A percentile compares a stretch with the other conserved stretches of the same genome.
These are phyloP conservation scores for Hypocreales sp. DNA, from an alignment of 2,329 filamentous ascomycete species.

Conservation along the genomic window DNA sequence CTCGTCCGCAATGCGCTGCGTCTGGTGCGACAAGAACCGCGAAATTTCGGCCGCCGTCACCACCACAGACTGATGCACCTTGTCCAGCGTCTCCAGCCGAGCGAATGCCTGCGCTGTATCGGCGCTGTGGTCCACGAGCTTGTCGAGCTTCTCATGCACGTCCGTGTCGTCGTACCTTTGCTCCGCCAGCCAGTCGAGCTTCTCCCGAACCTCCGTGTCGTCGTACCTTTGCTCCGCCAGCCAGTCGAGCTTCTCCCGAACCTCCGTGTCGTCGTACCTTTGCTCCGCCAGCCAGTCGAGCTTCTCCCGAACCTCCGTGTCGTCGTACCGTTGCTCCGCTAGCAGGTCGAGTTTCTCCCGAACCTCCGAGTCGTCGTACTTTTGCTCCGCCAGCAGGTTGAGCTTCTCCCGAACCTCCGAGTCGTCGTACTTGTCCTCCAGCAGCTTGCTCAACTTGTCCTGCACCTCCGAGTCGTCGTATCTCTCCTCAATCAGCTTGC, in stretches of 20 bases:
- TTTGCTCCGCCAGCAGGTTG: slow-evolving; percentile 39
- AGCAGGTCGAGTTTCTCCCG: slow-evolving; percentile 14
- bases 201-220: slow-evolving; percentile 13
- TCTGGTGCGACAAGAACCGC: slow-evolving; percentile 65
- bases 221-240: slow-evolving; percentile 17
- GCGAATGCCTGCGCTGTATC: slow-evolving; percentile 53
- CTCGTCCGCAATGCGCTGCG: slow-evolving; percentile 57
- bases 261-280: slow-evolving; percentile 39
- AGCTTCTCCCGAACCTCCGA: slow-evolving; percentile 14
- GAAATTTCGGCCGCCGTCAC: slow-evolving; percentile 72
- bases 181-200: slow-evolving; percentile 12
- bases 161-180: slow-evolving; percentile 43
- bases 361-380: too few relatives aligned
- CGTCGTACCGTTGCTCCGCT: slow-evolving; percentile 43
- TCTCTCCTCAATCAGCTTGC: slow-evolving; percentile 33
- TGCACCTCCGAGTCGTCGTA: slow-evolving; percentile 13
- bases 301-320: slow-evolving; percentile 19
- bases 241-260: slow-evolving; percentile 34
- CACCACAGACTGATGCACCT: slow-evolving; percentile 78
- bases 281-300: slow-evolving; percentile 21
- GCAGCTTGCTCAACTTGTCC: slow-evolving; percentile 18
- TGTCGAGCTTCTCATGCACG: slow-evolving; percentile 23
- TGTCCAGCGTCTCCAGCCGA: slow-evolving; percentile 70
- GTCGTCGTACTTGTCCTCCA: slow-evolving; percentile 39
- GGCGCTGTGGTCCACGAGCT: slow-evolving; percentile 46